These are phyloP conservation scores for Trichosporon sp. DNA, from an alignment of 1,284 basidiomycete genomes.

Conservation along the genomic window DNA sequence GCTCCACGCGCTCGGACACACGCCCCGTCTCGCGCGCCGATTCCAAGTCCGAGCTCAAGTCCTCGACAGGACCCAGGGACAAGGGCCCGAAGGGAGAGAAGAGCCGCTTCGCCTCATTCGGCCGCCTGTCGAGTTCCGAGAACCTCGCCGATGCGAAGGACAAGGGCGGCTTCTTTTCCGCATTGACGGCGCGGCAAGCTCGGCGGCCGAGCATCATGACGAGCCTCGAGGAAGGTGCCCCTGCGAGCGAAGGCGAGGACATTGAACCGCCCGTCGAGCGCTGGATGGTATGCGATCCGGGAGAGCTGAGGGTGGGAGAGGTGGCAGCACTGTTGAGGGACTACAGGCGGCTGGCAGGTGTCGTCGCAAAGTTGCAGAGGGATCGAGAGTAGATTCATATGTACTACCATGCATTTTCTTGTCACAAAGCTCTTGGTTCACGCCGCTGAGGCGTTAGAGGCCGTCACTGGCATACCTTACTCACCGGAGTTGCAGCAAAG, in stretches of 20 bases:
- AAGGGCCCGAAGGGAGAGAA: neutral
- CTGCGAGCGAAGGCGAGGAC: slow-evolving; percentile 12
- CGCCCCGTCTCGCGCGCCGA: neutral
- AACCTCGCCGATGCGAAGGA: neutral
- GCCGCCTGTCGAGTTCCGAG: neutral
- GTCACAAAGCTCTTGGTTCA: neutral
- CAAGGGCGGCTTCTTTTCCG: neutral
- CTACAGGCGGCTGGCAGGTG: slow-evolving; percentile 57
- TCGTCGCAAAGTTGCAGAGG: slow-evolving; percentile 23
- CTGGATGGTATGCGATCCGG: slow-evolving; percentile 31
- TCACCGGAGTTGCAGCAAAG: neutral
- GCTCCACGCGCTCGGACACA: slow-evolving; percentile 12
- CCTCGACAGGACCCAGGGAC: neutral
- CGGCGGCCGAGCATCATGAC: slow-evolving; percentile 2
- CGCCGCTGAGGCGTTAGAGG: neutral
- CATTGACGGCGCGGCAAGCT: neutral
- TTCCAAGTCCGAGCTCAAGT: neutral
- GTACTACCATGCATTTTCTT: slow-evolving; percentile 1
- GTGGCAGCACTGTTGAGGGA: slow-evolving; percentile 68
- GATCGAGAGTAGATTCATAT: neutral
- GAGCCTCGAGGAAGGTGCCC: slow-evolving; percentile 44
- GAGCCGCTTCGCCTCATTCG: neutral
- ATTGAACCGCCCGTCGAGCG: neutral
- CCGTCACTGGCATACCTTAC: neutral
- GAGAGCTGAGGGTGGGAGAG: slow-evolving; percentile 68